Evolutionary conservation across 805 yeast genomes (phyloP).

Genomic region (Candida khao-thaluensis): DNA sequence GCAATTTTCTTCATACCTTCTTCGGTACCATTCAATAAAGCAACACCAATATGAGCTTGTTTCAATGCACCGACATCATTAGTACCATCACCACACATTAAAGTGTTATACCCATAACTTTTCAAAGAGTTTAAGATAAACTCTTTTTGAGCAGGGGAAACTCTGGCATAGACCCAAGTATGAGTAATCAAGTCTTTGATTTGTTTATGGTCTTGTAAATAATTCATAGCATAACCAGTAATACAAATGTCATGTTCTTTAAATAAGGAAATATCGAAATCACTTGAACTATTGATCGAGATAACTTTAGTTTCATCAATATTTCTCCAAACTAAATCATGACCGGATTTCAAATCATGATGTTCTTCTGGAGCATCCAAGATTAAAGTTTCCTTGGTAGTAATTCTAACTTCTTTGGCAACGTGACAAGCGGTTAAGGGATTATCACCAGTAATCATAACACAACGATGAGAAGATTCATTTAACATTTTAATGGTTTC

Average conservation of each 20-base stretch:
- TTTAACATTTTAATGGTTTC: slow-evolving; percentile 89
- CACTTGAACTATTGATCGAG: slow-evolving; percentile 61
- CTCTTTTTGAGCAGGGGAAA: slow-evolving; percentile 94
- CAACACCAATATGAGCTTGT: slow-evolving; percentile 98
- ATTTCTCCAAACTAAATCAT: slow-evolving; percentile 77
- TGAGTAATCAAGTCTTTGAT: slow-evolving; percentile 73
- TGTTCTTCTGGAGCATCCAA: slow-evolving; percentile 81
- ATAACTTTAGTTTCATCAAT: slow-evolving; percentile 72
- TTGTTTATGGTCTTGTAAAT: slow-evolving; percentile 65
- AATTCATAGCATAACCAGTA: slow-evolving; percentile 84
- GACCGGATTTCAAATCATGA: slow-evolving; percentile 44
- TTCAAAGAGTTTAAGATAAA: slow-evolving; percentile 80
- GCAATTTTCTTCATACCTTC: slow-evolving; percentile 87
- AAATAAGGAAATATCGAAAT: slow-evolving; percentile 57
- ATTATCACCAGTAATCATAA: slow-evolving; percentile 99
- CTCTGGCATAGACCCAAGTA: slow-evolving; percentile 97
- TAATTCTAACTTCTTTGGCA: slow-evolving; percentile 88
- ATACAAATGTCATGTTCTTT: slow-evolving; percentile 79
- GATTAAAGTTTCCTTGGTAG: slow-evolving; percentile 79
- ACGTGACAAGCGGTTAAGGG: slow-evolving; percentile 98
- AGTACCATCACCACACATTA: slow-evolving; percentile 99
- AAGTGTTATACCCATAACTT: slow-evolving; percentile 84
- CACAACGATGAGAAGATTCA: slow-evolving; percentile 91
- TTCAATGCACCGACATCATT: slow-evolving; percentile 99
- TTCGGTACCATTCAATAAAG: slow-evolving; percentile 95